Evolutionary conservation across 352 stramenopile species (phyloP), one percentile per base, ranked within the genome.

Genomic region (Lagenidium giganteum): DNA sequence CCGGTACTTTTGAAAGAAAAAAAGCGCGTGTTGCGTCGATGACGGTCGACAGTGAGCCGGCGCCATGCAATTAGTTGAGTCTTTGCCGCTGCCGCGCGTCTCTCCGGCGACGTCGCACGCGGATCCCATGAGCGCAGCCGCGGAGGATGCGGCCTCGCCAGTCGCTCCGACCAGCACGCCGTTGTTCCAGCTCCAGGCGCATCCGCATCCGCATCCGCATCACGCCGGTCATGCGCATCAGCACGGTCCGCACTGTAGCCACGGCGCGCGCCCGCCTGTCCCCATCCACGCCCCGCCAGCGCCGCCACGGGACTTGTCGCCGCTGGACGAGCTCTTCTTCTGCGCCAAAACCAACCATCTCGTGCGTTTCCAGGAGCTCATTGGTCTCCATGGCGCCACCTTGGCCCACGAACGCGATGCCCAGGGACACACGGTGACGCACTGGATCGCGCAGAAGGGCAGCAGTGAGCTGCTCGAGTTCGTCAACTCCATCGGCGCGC

Each of bases 381-480:
- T 79, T 16, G 54, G 50, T 11, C 38, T 68, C 25, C 62, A 79
- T 42, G 67, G 64, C 34, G 50, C 60, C 24, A 42, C 68, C 37
- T 18, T 87, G 26, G 57, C 58, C 34, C 57, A 45, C 3, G 27
- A 52, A 26, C 59, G 70, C 26, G 79, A 92, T 47, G 42, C 64
- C 1, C 67, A 78, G 51, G 79, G 79, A 34, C 77, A 92, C 59
- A 87, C 79, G 32, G 40, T 87, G 26, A 53, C 64, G 22, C 79
- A 92, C 54, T 92, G 79, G 76, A 61, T 72, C 23, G 76, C 79
- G 18, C 76, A 89, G 54, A 61, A 67, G 14, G 57, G 68, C 16
- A 70, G 51, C 20, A 52, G 51, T 3, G 76, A 75, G 39, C 70
- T 92, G 16, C 46, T 92, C n/a, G 41, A 68, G 38, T 83, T 74